Base-by-base conservation (phyloP, 108 stramenopile species). In the Epithemia pelagica region DNA sequence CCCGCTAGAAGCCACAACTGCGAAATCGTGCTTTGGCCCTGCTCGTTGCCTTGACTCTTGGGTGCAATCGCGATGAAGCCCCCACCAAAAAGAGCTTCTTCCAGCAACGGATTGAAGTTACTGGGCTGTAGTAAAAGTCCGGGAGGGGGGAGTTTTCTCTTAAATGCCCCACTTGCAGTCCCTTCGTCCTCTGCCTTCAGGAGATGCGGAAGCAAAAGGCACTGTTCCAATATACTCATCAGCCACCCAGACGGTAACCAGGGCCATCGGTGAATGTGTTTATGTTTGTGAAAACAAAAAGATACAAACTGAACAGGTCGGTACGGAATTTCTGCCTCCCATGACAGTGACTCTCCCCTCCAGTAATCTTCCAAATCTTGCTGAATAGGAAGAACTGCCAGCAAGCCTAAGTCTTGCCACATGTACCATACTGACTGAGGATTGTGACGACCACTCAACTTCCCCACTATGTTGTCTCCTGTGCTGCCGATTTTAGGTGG, bases 391-490 rank as follows among this genome's bases (percentile, higher is more conserved):
- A 76, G 76, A 29, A 57, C 59, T 0, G 61, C n/a, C 32, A 77
- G 53, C 33, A 76, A 58, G 2, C 63, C 70, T 33, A 78, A 64
- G 60, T 83, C 82, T 69, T 83, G 78, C 82, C 82, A 83, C 78
- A 83, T 74, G 58, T 83, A 76, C 53, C 76, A 71, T 24, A 76
- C 71, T 2, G 64, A 28, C 32, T 81, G 75, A 22, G 76, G 65
- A 58, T 75, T 67, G 28, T 32, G 28, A 8, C 61, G 61, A 58
- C 26, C 21, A 27, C 8, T 27, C 21, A 27, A 8, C 8, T 58
- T 21, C 15, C 3, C 20, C 3, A 21, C 7, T 19, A 5, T 52
- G 51, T 23, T 52, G 58, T 58, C 30, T 23, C 30, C 46, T 22
- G 23, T 61, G 20, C 59, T 58, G 24, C 69, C 62, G 5, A 64